Evolutionary conservation across 495 filamentous ascomycete species (phyloP).

Genomic region (Melanomma pulvis-pyrius): DNA sequence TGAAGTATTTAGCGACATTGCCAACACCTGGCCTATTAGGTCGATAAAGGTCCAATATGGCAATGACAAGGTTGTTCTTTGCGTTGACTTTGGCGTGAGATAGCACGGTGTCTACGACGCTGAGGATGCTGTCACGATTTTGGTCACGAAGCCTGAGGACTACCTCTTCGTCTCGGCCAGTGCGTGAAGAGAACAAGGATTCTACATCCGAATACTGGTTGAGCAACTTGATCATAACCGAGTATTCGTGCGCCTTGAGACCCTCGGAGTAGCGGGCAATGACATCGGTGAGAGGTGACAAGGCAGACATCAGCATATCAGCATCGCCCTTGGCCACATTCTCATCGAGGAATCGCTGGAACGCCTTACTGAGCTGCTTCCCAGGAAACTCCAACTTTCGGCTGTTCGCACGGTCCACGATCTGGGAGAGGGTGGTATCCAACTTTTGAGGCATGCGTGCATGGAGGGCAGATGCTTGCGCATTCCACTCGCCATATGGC

Average conservation of each 20-base stretch:
- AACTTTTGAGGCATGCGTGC: slow-evolving; percentile 94
- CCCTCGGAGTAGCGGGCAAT: slow-evolving; percentile 85
- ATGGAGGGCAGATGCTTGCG: slow-evolving; percentile 92
- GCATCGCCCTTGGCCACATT: slow-evolving; percentile 70
- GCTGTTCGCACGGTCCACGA: slow-evolving; percentile 77
- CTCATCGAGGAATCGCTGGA: slow-evolving; percentile 87
- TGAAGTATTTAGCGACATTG: slow-evolving; percentile 87
- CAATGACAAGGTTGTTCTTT: slow-evolving; percentile 92
- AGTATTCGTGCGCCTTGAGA: slow-evolving; percentile 86
- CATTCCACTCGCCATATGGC: slow-evolving; percentile 94
- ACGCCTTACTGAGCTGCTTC: slow-evolving; percentile 80
- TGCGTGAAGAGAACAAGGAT: slow-evolving; percentile 80
- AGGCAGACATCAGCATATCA: slow-evolving; percentile 69
- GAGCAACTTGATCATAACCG: slow-evolving; percentile 75
- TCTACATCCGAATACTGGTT: slow-evolving; percentile 82
- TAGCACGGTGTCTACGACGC: slow-evolving; percentile 83
- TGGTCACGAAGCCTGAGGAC: slow-evolving; percentile 92
- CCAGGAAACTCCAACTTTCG: slow-evolving; percentile 89
- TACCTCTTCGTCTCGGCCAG: slow-evolving; percentile 88
- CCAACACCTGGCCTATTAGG: slow-evolving; percentile 90
- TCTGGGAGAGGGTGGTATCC: slow-evolving; percentile 74
- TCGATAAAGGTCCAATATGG: slow-evolving; percentile 90
- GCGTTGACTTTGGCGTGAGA: slow-evolving; percentile 89
- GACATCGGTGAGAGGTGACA: slow-evolving; percentile 78
- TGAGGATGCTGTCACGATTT: slow-evolving; percentile 85